These are phyloP conservation scores for Talaromyces verruculosus DNA, from an alignment of 2,329 filamentous ascomycete genomes.

Conservation along the genomic window DNA sequence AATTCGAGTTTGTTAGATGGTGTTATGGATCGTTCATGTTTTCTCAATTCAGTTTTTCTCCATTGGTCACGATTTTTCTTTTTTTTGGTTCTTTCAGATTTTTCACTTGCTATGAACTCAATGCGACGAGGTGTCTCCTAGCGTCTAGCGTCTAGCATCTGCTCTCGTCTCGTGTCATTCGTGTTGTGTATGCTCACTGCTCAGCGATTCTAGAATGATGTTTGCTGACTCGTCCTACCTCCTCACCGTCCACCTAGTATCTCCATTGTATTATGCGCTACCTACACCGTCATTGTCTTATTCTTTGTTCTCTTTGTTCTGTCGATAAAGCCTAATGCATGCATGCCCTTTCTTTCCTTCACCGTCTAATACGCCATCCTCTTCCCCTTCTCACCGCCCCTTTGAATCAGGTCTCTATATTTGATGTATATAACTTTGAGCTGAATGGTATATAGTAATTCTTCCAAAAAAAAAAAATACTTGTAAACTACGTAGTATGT, in stretches of 20 bases:
- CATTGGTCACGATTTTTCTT: constrained; percentile 9
- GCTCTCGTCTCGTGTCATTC: background rate
- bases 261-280: background rate
- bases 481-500: too few species aligned
- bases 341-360: background rate
- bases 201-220: constrained; percentile 10
- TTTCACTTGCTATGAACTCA: constrained; percentile 5
- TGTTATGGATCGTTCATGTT: constrained; percentile 10
- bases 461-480: background rate
- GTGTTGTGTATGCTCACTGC: background rate
- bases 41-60: background rate
- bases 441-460: background rate
- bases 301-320: background rate
- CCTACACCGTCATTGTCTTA: background rate
- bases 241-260: background rate
- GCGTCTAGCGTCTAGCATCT: constrained; percentile 16
- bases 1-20: constrained; percentile 14
- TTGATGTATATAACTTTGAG: background rate
- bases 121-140: constrained; percentile 17
- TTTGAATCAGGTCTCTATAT: background rate
- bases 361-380: background rate
- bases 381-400: background rate
- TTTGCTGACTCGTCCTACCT: background rate
- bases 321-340: background rate
- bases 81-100: background rate